Conservation (phyloP, 805 yeast genomes). For the Metschnikowia corniflorae region DNA sequence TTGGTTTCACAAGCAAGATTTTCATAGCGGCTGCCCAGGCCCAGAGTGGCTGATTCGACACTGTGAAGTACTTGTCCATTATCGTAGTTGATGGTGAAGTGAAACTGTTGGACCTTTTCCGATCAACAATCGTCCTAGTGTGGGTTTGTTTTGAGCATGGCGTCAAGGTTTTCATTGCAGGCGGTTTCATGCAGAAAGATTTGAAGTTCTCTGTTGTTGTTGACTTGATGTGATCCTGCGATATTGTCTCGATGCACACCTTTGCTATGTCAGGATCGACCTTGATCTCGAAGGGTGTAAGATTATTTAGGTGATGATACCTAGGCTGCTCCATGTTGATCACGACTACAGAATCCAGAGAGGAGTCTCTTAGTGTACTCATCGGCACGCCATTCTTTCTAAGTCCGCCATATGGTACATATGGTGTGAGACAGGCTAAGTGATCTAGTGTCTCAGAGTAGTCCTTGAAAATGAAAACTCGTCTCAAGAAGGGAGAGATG, state of each 20-base stretch:
- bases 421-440: slow-evolving; percentile 21
- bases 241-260: background rate
- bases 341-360: slow-evolving; percentile 14
- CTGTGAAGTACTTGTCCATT: slow-evolving; percentile 18
- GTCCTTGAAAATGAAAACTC: slow-evolving; percentile 17
- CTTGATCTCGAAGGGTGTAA: slow-evolving; percentile 6
- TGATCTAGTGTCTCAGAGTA: slow-evolving; percentile 22
- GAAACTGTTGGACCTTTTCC: slow-evolving; percentile 15
- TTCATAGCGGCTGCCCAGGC: slow-evolving; percentile 39
- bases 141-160: slow-evolving; percentile 13
- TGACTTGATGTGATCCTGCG: slow-evolving; percentile 7
- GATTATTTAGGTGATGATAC: background rate
- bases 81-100: slow-evolving; percentile 19
- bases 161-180: slow-evolving; percentile 18
- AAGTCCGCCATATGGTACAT: slow-evolving; percentile 18
- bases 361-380: slow-evolving; percentile 9
- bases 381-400: slow-evolving; percentile 9
- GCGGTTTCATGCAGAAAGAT: slow-evolving; percentile 25
- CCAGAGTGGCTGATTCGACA: slow-evolving; percentile 41
- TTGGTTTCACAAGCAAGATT: slow-evolving; percentile 26
- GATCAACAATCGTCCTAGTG: slow-evolving; percentile 18
- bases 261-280: slow-evolving; percentile 5
- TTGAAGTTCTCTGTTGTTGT: slow-evolving; percentile 27
- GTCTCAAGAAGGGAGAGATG: slow-evolving; percentile 17
- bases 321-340: slow-evolving; percentile 15